Evolutionary conservation across 495 filamentous ascomycete genomes (phyloP).

Genomic region (Massariosphaeria phaeospora): DNA sequence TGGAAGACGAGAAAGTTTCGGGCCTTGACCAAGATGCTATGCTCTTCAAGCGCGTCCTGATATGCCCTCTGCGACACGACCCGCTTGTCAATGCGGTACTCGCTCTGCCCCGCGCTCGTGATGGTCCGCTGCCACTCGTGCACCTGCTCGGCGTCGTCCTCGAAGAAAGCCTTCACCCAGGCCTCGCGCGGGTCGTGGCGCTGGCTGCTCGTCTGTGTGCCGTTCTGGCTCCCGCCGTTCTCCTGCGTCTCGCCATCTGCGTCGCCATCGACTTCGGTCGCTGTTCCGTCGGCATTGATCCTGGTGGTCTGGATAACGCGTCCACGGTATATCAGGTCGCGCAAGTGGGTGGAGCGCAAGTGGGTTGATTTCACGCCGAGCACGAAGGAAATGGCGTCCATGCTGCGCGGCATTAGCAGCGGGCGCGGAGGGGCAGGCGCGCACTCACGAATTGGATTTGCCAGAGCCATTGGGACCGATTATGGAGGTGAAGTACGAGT

Average conservation of each 20-base stretch:
- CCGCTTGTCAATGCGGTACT: constrained; percentile 93
- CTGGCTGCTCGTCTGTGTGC: constrained; percentile 45
- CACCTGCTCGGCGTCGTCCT: constrained; percentile 93
- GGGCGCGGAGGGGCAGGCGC: not conserved
- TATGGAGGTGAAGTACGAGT: constrained; percentile 98
- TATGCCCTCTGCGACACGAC: constrained; percentile 86
- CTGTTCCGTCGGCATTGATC: constrained; percentile 80
- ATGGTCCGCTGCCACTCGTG: constrained; percentile 94
- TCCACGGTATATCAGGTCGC: constrained; percentile 92
- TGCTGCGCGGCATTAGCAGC: constrained; percentile 51
- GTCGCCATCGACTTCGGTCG: constrained; percentile 47
- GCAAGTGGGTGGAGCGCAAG: constrained; percentile 88
- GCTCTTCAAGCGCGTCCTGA: constrained; percentile 84
- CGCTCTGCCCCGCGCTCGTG: constrained; percentile 80
- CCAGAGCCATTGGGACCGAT: constrained; percentile 99
- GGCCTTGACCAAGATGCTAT: constrained; percentile 96
- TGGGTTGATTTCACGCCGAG: constrained; percentile 97
- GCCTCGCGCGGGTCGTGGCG: constrained; percentile 80
- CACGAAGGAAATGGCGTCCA: constrained; percentile 99
- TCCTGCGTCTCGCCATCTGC: constrained; percentile 53
- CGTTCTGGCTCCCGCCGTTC: constrained; percentile 46
- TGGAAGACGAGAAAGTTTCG: constrained; percentile 98
- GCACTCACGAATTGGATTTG: constrained; percentile 94
- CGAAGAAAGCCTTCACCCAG: constrained; percentile 99
- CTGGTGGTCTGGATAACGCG: constrained; percentile 87